Evolutionary conservation across 495 filamentous ascomycete genomes (phyloP).

Genomic region (Pseudomonodictys pantanalensis): DNA sequence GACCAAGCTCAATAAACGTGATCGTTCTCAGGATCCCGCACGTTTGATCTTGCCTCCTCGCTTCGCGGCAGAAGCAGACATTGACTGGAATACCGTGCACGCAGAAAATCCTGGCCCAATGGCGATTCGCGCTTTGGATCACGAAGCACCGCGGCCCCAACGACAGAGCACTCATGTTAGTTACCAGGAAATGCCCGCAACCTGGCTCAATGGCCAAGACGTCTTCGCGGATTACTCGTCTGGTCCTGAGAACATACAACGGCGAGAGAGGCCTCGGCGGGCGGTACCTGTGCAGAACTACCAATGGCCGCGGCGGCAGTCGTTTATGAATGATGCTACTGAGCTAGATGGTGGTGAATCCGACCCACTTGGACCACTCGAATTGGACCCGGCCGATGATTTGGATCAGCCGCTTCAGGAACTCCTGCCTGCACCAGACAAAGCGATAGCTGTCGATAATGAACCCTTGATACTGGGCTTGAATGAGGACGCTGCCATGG

Average conservation of each 20-base stretch:
- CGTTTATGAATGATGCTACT: background rate
- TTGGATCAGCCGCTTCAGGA: conserved; percentile 1
- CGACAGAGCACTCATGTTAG: background rate
- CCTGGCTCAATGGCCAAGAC: background rate
- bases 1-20: conserved; percentile 16
- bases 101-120: background rate
- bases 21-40: conserved; percentile 14
- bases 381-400: background rate
- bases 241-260: background rate
- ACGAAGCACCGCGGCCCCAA: background rate
- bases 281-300: conserved; percentile 9
- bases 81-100: conserved; percentile 8
- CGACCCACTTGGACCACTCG: background rate
- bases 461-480: conserved; percentile 9
- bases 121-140: background rate
- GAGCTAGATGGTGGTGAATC: conserved; percentile 1
- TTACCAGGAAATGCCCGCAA: background rate
- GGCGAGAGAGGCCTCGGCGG: conserved; percentile 8
- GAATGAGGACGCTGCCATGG: conserved; percentile 17
- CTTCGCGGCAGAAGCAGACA: conserved; percentile 7
- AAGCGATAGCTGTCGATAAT: conserved; percentile 13
- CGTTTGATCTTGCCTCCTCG: background rate
- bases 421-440: background rate
- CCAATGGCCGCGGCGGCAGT: conserved; percentile 11
- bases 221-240: conserved; percentile 1